phyloP scores from a whole-genome alignment of 2,329 filamentous ascomycete genomes.

The Diplodia seriata region DNA sequence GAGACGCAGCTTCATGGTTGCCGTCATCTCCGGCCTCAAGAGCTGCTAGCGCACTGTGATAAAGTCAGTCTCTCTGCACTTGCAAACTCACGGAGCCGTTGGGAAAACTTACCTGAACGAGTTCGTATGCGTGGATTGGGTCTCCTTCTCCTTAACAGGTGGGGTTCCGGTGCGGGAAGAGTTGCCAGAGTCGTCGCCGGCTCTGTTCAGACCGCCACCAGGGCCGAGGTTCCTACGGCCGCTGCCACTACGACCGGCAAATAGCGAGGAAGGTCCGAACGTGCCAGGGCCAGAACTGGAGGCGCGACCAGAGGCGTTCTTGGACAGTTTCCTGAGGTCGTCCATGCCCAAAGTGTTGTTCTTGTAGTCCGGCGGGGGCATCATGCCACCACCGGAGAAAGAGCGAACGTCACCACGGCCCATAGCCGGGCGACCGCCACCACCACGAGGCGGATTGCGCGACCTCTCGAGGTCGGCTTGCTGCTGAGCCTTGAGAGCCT shows the following conservation, averaged over 20 bases:
- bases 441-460: conserved; percentile 66
- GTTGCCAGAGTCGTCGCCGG: conserved; percentile 82
- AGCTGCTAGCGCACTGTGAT: conserved; percentile 59
- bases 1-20: conserved; percentile 38
- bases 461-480: conserved; percentile 73
- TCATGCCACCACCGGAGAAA: conserved; percentile 75
- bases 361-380: conserved; percentile 71
- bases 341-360: conserved; percentile 89
- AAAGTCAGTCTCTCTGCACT: conserved; percentile 34
- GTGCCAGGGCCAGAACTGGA: conserved; percentile 63
- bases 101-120: conserved; percentile 80
- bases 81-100: neutral
- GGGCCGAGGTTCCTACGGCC: conserved; percentile 78
- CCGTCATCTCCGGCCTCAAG: conserved; percentile 61
- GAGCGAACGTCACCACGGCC: conserved; percentile 88
- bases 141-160: conserved; percentile 69
- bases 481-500: conserved; percentile 79
- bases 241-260: conserved; percentile 89
- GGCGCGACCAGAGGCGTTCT: conserved; percentile 64
- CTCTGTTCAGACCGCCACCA: conserved; percentile 69
- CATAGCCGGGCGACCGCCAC: conserved; percentile 65
- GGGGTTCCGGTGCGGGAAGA: conserved; percentile 92
- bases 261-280: conserved; percentile 85
- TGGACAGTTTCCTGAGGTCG: conserved; percentile 81
- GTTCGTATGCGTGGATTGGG: conserved; percentile 71